Evolutionary conservation across 306 rosid genomes (phyloP).

Genomic region (Neltuma alba): DNA sequence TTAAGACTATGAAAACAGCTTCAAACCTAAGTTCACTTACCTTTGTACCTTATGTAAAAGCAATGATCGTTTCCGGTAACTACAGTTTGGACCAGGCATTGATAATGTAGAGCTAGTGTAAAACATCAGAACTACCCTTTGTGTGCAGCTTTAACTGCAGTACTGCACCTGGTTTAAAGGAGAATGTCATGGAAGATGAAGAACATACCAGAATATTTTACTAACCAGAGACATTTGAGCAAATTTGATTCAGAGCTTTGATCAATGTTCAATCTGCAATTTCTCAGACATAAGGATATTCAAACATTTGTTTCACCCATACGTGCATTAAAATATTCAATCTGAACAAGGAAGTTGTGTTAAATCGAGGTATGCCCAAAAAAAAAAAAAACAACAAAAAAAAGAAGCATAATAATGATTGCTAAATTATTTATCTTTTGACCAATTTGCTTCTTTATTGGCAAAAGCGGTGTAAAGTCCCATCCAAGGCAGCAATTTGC

Average conservation of each 20-base stretch:
- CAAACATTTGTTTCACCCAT: neutral
- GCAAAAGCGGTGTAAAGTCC: neutral
- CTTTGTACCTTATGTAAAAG: neutral
- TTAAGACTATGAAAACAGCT: neutral
- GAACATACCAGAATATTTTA: no score
- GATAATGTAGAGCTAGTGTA: neutral
- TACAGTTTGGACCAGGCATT: neutral
- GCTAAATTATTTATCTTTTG: neutral
- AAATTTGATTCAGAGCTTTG: neutral
- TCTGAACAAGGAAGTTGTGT: slow-evolving; percentile 9
- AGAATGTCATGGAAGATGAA: neutral
- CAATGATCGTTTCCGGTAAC: neutral
- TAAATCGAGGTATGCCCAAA: neutral
- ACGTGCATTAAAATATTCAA: neutral
- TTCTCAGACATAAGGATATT: neutral
- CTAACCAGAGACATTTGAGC: neutral
- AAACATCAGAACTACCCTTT: neutral
- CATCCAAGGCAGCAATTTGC: neutral
- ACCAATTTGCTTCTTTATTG: neutral
- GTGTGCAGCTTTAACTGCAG: neutral
- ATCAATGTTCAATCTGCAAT: neutral
- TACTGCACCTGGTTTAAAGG: neutral
- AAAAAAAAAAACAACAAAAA: neutral
- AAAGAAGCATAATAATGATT: neutral
- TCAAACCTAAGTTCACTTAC: slow-evolving; percentile 6